Base-by-base conservation (phyloP, 129 eudicot genomes). In the carrot (Daucus carota) region DNA sequence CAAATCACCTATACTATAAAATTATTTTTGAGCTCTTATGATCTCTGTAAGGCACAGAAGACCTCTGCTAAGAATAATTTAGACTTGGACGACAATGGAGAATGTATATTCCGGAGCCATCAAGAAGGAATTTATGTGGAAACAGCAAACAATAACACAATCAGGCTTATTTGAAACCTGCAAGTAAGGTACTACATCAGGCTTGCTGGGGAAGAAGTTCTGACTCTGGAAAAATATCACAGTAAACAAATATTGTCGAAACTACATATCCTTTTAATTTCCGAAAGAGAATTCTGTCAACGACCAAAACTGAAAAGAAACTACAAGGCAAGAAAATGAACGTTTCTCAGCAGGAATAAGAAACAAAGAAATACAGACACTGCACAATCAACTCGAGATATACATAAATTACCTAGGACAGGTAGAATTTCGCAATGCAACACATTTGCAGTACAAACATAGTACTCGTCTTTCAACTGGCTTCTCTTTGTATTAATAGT, bases 401-500 rank as follows among this genome's bases (percentile, higher is more conserved):
- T 70, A 29, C 45, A 50, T 38, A 81, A 43, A 28, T 29, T 79
- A 81, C 73, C 66, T 1, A 17, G 9, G 45, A 63, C 44, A 57
- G 59, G 33, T 22, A 33, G 36, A 26, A 48, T 13, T 46, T 46
- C 20, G 5, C 60, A 68, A 45, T 32, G 57, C 73, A 33, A 78
- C 43, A 63, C 22, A 26, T 43, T 12, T 17, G 12, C 75, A 44
- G 4, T 63, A 4, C 9, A n/a, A 70, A 47, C 31, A 50, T 81
- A 20, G 8, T 28, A 3, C 18, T 52, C 28, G 59, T 33, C 12
- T 20, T 54, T 83, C 74, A 85, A 46, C 77, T 80, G 48, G n/a
- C 78, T 77, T 90, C 96, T 82, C 90, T 83, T 29, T 75, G 73
- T 81, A 92, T 90, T 6, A 80, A 48, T 62, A 85, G 82, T 31